Base-by-base conservation (phyloP, 208 protist species). In the Leishmania mexicana region DNA sequence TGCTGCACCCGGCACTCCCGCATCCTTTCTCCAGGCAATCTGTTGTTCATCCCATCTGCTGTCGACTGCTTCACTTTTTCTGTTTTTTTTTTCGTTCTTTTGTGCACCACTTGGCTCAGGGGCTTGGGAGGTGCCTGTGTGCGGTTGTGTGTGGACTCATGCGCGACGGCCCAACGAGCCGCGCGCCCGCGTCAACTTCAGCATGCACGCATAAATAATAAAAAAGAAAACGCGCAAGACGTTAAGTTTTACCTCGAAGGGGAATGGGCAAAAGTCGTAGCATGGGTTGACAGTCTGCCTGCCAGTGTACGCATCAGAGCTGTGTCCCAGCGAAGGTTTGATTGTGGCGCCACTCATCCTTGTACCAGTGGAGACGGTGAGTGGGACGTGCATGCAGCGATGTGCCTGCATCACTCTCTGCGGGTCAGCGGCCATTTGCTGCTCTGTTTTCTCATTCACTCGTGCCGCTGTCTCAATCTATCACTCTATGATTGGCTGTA, bases 51-150 rank as follows among this genome's bases (percentile, higher is more conserved):
- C 51, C 40, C 75, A 31, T 78, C 64, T 78, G 79, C 57, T 76
- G n/a, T 38, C 45, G 31, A 75, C 58, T 84, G 92, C 45, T 80
- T 74, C n/a, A 31, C 10, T 54, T 31, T 7, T 7, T n/a, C 7
- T 53, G 28, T 24, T 45, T 51, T 5, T 54, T 35, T 3, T 53
- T 28, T 74, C n/a, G 31, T 28, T 28, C 21, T 6, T 15, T 21
- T n/a, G 31, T n/a, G 31, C 67, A 3, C 19, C 31, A 72, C 40
- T 49, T 13, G 15, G 15, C 38, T 49, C 38, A n/a, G 40, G 15
- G 15, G 49, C 67, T 10, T 72, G 2, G 35, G 1, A 40, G 35
- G 35, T 42, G 31, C 64, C 3, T 35, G 35, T 42, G 65, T 47
- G 15, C 7, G 65, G 19, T 1, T 42, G 67, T 47, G n/a, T 68